A percentile compares a stretch with the other conserved stretches of the same genome.
Evolutionary conservation across 768 basidiomycete genomes (phyloP).

Genomic region (Mrakia frigida): DNA sequence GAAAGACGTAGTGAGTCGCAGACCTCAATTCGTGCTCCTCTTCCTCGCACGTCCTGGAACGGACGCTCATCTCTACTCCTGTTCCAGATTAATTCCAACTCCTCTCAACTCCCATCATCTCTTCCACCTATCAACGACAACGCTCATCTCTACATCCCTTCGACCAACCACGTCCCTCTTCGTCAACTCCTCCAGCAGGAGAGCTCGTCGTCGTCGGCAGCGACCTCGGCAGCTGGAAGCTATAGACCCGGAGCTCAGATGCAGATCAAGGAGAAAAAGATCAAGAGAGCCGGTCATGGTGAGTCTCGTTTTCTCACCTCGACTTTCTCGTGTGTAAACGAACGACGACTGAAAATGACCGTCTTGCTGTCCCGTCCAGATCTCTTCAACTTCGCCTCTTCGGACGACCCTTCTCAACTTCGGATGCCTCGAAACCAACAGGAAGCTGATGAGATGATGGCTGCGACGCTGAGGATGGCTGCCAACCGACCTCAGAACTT

Average conservation of each 20-base stretch:
- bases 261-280: conserved; percentile 15
- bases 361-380: too few relatives aligned
- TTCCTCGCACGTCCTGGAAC: background rate
- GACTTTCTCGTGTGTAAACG: background rate
- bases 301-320: background rate
- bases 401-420: background rate
- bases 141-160: background rate
- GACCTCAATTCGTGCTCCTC: background rate
- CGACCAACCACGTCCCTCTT: background rate
- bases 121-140: background rate
- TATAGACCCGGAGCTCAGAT: conserved; percentile 25
- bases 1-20: background rate
- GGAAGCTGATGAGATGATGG: conserved; percentile 21
- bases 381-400: background rate
- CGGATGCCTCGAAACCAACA: conserved; percentile 4
- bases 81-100: background rate
- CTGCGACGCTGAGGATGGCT: conserved; percentile 10
- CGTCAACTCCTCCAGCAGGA: background rate
- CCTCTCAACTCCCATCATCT: background rate
- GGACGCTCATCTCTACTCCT: background rate
- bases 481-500: conserved; percentile 13
- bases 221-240: background rate
- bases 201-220: background rate
- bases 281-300: conserved; percentile 19
- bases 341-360: too few relatives aligned